Evolutionary conservation across 2,329 filamentous ascomycete genomes (phyloP).

Genomic region (Clarireedia paspali): DNA sequence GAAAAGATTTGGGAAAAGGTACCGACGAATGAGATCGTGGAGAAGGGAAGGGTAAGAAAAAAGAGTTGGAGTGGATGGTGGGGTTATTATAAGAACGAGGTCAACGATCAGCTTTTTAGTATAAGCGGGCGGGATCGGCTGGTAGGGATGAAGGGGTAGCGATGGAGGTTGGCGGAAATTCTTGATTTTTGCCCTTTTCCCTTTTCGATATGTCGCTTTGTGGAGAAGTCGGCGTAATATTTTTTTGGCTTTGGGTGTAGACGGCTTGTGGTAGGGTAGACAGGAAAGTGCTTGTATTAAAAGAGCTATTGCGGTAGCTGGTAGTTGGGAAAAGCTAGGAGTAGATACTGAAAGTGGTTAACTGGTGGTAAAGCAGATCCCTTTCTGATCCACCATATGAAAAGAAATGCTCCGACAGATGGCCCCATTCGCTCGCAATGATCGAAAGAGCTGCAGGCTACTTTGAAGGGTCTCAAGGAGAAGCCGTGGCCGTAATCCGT

Average conservation of each 20-base stretch:
- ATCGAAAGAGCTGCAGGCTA: background rate
- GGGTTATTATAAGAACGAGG: conserved; percentile 10
- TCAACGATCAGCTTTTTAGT: conserved; percentile 4
- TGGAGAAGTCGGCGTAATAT: background rate
- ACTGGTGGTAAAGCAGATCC: background rate
- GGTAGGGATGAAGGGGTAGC: conserved; percentile 4
- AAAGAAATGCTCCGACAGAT: background rate
- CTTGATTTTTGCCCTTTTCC: background rate
- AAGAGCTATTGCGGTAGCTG: background rate
- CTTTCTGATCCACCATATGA: background rate
- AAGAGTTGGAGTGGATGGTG: conserved; percentile 7
- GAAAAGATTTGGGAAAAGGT: conserved; percentile 9
- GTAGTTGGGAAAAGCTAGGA: background rate
- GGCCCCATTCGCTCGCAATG: conserved; percentile 1
- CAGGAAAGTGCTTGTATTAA: background rate
- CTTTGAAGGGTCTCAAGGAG: background rate
- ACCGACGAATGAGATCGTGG: conserved; percentile 14
- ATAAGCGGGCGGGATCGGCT: conserved; percentile 9
- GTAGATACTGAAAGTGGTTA: conserved; percentile 5
- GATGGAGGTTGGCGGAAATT: conserved; percentile 5
- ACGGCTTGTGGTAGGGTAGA: background rate
- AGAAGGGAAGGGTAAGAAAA: conserved; percentile 23
- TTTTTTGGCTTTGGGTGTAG: background rate
- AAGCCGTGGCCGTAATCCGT: background rate
- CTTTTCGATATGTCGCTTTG: background rate